phyloP scores from a whole-genome alignment of 2,329 filamentous ascomycete genomes.

The Sporothrix dimorphospora region DNA sequence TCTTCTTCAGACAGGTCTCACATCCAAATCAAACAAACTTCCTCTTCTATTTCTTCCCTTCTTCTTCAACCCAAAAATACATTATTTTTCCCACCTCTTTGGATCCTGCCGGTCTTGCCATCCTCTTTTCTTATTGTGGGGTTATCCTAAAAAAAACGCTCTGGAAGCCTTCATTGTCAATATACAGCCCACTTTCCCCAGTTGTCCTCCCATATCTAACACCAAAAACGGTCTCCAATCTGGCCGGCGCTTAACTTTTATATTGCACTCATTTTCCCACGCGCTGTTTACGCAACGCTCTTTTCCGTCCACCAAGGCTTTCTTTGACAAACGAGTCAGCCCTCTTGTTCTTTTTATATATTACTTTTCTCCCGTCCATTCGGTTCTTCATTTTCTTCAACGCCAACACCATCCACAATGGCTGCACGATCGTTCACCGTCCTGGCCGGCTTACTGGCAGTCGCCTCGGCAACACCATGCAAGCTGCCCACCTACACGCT shows the following conservation, averaged over 20 bases:
- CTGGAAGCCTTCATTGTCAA: slow-evolving; percentile 24
- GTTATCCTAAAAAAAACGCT: slow-evolving; percentile 24
- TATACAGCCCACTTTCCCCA: slow-evolving; percentile 21
- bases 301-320: neutral
- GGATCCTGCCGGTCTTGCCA: slow-evolving; percentile 22
- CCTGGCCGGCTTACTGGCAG: slow-evolving; percentile 31
- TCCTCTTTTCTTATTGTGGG: slow-evolving; percentile 18
- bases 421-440: slow-evolving; percentile 26
- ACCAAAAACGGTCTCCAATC: slow-evolving; percentile 21
- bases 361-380: neutral
- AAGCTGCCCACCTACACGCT: slow-evolving; percentile 25
- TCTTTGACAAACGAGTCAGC: neutral
- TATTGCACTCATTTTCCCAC: slow-evolving; percentile 27
- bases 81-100: neutral
- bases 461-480: slow-evolving; percentile 33
- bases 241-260: slow-evolving; percentile 29
- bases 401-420: slow-evolving; percentile 24
- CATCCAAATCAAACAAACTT: neutral
- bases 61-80: slow-evolving; percentile 24
- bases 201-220: slow-evolving; percentile 16
- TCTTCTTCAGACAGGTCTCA: neutral
- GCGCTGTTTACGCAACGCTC: slow-evolving; percentile 15
- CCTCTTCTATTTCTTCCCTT: neutral
- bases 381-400: neutral
- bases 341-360: slow-evolving; percentile 21